Base-by-base conservation (phyloP, 495 filamentous ascomycete genomes). In the Penicillium fimorum region DNA sequence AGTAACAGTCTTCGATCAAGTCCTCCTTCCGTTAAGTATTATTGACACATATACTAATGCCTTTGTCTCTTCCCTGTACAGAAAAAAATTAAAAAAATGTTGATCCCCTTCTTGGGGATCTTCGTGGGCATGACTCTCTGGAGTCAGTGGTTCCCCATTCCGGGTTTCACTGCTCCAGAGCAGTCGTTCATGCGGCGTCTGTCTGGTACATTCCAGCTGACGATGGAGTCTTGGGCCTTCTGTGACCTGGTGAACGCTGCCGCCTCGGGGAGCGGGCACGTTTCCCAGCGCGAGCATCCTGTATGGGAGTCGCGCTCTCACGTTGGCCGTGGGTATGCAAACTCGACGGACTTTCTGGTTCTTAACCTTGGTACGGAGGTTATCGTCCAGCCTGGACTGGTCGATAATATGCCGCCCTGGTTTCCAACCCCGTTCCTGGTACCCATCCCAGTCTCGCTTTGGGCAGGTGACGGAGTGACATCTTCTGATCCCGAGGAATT, bases 101-200 rank as follows among this genome's bases (percentile, higher is more conserved):
- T 55, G 29, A 47, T 59, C 24, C 53, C 53, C 11, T 56, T 60
- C 25, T 10, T 56, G 29, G 53, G 53, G 1, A 20, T 60, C 25
- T 46, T 59, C 45, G 8, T 58, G 29, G 32, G 42, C 35, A 30
- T 52, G 17, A 25, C 61, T 42, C 40, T 64, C 44, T 55, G 47
- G 44, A 47, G 53, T 24, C 40, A 55, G 30, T 50, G 56, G 30
- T 43, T 50, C 20, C 42, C 52, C 20, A 40, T 61, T 6, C 58
- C 54, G 15, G 54, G 54, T 5, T 35, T 60, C 27, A 61, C 37
- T 18, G n/a, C 27, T 13, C 54, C 58, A 25, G n/a, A 13, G 27
- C 30, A 58, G 25, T 38, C 45, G 9, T 48, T 50, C 46, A 4
- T 47, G 33, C 25, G 29, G 47, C 41, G 52, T 18, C 45, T 60